A percentile compares a stretch with the other conserved stretches of the same genome.
Evolutionary conservation across 805 yeast species (phyloP).

Genomic region (Pichia californica): DNA sequence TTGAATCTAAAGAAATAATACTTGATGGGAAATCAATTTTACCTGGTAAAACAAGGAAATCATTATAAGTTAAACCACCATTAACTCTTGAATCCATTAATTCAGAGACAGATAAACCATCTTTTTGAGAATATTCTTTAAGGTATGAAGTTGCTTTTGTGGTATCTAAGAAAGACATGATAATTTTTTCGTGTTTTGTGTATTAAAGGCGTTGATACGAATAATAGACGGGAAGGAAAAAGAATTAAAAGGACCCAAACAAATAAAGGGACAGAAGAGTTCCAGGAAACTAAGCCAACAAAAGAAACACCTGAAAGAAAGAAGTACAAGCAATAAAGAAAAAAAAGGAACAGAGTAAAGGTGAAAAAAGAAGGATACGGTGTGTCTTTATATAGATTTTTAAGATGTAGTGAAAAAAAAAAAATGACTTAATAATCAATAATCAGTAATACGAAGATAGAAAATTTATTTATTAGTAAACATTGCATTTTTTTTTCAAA

Average conservation of each 20-base stretch:
- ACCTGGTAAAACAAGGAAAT: constrained; percentile 92
- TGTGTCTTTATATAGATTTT: no score
- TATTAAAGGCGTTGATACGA: not conserved
- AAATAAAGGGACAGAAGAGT: constrained; percentile 12
- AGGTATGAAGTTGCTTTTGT: constrained; percentile 65
- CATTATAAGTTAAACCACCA: constrained; percentile 98
- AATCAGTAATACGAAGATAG: no score
- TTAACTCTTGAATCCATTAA: constrained; percentile 84
- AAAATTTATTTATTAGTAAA: no score
- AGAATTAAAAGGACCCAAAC: constrained; percentile 24
- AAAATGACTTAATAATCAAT: no score
- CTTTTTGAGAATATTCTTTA: constrained; percentile 58
- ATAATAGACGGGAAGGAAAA: not conserved
- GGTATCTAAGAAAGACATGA: constrained; percentile 31
- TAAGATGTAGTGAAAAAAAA: not conserved
- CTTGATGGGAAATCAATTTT: constrained; percentile 84
- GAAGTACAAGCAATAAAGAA: not conserved
- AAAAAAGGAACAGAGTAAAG: not conserved
- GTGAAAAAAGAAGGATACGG: not conserved
- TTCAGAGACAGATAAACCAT: constrained; percentile 77
- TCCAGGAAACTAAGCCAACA: constrained; percentile 4
- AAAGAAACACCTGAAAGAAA: not conserved
- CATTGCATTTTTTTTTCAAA: no score
- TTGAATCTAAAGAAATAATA: constrained; percentile 71
- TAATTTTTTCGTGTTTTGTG: not conserved